Conservation (phyloP, 805 yeast genomes). For the fission yeast (Schizosaccharomyces pombe) region ASM294v3 CU329670.1:308501-309000, state of each 20-base stretch:
- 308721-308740: slow-evolving; percentile 58
- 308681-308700: slow-evolving; percentile 21
- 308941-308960: neutral
- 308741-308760: slow-evolving; percentile 64
- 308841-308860: slow-evolving; percentile 24
- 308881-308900: neutral
- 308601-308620: slow-evolving; percentile 8
- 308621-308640: neutral
- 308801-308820: slow-evolving; percentile 78
- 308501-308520: slow-evolving; percentile 45
- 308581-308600: slow-evolving; percentile 37
- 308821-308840: slow-evolving; percentile 32
- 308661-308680: neutral
- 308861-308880: neutral
- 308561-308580: slow-evolving; percentile 45
- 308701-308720: slow-evolving; percentile 60
- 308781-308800: slow-evolving; percentile 29
- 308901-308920: no score
- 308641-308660: neutral
- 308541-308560: slow-evolving; percentile 70
- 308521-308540: slow-evolving; percentile 51
- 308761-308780: slow-evolving; percentile 44
- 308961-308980: neutral
- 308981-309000: neutral
- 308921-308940: no score